Evolutionary conservation across 2,329 filamentous ascomycete species (phyloP).

Genomic region (Colletotrichum coccodes): DNA sequence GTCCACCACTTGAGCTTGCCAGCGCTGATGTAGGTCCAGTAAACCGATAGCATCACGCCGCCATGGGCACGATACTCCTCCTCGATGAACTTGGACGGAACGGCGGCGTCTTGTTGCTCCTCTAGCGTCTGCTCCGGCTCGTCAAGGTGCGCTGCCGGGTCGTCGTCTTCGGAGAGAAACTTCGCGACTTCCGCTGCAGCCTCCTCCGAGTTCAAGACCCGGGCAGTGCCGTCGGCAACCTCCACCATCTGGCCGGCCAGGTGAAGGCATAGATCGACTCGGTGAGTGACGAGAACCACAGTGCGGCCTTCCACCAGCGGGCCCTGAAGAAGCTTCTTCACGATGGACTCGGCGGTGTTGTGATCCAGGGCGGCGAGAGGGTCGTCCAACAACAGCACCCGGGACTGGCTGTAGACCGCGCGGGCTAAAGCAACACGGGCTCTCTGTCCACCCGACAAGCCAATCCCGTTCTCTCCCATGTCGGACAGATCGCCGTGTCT

Average conservation of each 20-base stretch:
- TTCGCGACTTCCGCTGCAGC: conserved; percentile 45
- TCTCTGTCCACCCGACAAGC: conserved; percentile 71
- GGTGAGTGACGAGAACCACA: conserved; percentile 82
- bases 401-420: conserved; percentile 68
- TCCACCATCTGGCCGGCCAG: conserved; percentile 80
- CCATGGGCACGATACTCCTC: conserved; percentile 81
- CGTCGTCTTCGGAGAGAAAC: conserved; percentile 32
- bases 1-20: conserved; percentile 81
- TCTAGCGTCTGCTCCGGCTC: conserved; percentile 40
- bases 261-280: conserved; percentile 80
- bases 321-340: conserved; percentile 70
- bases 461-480: conserved; percentile 71
- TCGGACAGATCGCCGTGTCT: conserved; percentile 66
- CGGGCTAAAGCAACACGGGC: conserved; percentile 71
- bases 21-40: conserved; percentile 87
- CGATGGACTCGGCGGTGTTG: conserved; percentile 67
- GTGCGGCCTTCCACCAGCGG: conserved; percentile 72
- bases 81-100: conserved; percentile 81
- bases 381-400: conserved; percentile 70
- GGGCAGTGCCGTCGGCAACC: conserved; percentile 69
- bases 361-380: conserved; percentile 72
- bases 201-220: conserved; percentile 57
- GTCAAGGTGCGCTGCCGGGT: conserved; percentile 42
- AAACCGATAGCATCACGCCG: conserved; percentile 79
- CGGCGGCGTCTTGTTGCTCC: conserved; percentile 57